A percentile compares a stretch with the other conserved stretches of the same genome.
phyloP scores from a whole-genome alignment of 2,329 filamentous ascomycete genomes.

The Juglanconis oblonga region DNA sequence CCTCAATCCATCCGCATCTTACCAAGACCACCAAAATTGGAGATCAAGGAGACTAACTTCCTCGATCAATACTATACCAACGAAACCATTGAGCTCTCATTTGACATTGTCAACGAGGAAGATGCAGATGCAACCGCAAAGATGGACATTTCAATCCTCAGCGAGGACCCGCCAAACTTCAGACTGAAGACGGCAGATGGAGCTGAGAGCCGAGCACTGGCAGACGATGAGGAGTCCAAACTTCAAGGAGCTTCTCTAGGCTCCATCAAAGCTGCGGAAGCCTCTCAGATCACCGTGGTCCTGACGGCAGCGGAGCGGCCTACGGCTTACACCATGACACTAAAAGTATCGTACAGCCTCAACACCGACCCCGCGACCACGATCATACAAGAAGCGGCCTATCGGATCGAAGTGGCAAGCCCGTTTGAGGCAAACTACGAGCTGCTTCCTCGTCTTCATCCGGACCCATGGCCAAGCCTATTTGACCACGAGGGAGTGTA shows the following conservation, averaged over 20 bases:
- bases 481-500: conserved; percentile 61
- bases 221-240: conserved; percentile 32
- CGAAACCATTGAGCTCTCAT: conserved; percentile 65
- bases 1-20: conserved; percentile 66
- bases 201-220: conserved; percentile 29
- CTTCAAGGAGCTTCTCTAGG: conserved; percentile 42
- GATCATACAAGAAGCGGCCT: conserved; percentile 68
- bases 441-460: conserved; percentile 74
- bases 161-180: conserved; percentile 49
- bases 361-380: conserved; percentile 76
- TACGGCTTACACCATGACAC: conserved; percentile 62
- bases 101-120: conserved; percentile 79
- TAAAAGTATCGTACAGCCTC: conserved; percentile 76
- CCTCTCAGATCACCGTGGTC: conserved; percentile 41
- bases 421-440: conserved; percentile 94
- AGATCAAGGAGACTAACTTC: conserved; percentile 63
- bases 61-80: conserved; percentile 79
- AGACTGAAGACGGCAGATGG: conserved; percentile 36
- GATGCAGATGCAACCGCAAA: conserved; percentile 72
- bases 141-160: conserved; percentile 66
- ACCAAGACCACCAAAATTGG: conserved; percentile 89
- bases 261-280: conserved; percentile 44
- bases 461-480: conserved; percentile 80
- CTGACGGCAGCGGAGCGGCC: conserved; percentile 50
- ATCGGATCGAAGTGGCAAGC: conserved; percentile 70